phyloP scores from a whole-genome alignment of 768 basidiomycete genomes.

The Nidularia pulvinata region DNA sequence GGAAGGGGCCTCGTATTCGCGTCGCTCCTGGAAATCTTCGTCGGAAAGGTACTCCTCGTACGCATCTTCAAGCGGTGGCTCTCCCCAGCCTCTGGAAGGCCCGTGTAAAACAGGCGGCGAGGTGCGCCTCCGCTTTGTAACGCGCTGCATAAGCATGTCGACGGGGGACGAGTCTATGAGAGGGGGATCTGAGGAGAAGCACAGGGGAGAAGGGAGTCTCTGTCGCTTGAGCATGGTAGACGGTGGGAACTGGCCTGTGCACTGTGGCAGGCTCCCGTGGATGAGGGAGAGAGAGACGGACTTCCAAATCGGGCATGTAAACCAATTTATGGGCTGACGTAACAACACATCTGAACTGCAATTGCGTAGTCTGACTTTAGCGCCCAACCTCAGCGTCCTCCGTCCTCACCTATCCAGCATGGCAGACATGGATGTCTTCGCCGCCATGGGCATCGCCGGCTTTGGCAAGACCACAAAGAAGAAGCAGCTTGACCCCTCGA shows the following conservation, averaged over 20 bases:
- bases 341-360: not conserved
- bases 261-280: too few species aligned
- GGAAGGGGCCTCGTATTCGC: not conserved
- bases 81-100: slow-evolving; percentile 43
- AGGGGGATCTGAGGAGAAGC: slow-evolving; percentile 1
- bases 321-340: not conserved
- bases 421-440: slow-evolving; percentile 62
- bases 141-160: slow-evolving; percentile 22
- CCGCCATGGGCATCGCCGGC: slow-evolving; percentile 82
- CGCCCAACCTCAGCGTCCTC: too few species aligned
- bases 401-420: slow-evolving; percentile 11
- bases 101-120: slow-evolving; percentile 54
- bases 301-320: not conserved
- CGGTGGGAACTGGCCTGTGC: too few species aligned
- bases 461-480: slow-evolving; percentile 78
- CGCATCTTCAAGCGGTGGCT: slow-evolving; percentile 21
- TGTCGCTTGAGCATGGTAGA: slow-evolving; percentile 51
- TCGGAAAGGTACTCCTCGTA: slow-evolving; percentile 27
- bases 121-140: slow-evolving; percentile 54
- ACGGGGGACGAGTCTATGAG: slow-evolving; percentile 20
- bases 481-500: slow-evolving; percentile 68
- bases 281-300: not conserved
- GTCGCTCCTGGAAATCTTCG: slow-evolving; percentile 4
- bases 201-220: slow-evolving; percentile 37
- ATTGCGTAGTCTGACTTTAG: too few species aligned